Evolutionary conservation across 78 protist genomes (phyloP).

Genomic region (Dictyostelium purpureum): DNA sequence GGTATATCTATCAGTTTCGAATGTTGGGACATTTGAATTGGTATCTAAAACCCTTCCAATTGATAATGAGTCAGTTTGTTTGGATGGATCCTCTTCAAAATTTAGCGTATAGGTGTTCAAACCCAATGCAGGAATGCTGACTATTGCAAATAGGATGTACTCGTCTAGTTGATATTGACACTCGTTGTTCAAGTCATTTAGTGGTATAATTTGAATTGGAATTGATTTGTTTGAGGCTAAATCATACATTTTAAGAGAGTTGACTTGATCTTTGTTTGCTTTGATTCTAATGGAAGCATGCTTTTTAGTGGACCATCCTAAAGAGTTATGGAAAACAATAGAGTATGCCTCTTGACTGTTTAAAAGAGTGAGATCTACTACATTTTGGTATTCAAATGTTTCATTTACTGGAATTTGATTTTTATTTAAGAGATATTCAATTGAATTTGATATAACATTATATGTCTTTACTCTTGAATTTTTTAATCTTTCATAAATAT

Average conservation of each 20-base stretch:
- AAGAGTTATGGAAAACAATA: conserved; percentile 32
- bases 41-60: not conserved
- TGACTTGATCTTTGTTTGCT: not conserved
- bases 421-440: conserved; percentile 27
- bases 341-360: not conserved
- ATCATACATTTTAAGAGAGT: not conserved
- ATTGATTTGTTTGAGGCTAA: not conserved
- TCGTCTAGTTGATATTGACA: not conserved
- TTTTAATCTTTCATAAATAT: conserved; percentile 10
- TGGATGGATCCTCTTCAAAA: not conserved
- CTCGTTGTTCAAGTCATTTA: not conserved
- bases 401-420: not conserved
- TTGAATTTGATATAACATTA: conserved; percentile 12
- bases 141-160: not conserved
- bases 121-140: conserved; percentile 38
- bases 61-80: not conserved
- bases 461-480: conserved; percentile 1
- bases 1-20: not conserved
- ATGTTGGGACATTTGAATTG: not conserved
- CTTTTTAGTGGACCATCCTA: conserved; percentile 13
- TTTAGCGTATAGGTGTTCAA: conserved; percentile 15
- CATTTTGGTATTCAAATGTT: not conserved
- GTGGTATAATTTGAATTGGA: conserved; percentile 23
- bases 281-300: conserved; percentile 4
- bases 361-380: not conserved